A percentile compares a stretch with the other conserved stretches of the same genome.
Evolutionary conservation across 2,329 filamentous ascomycete species (phyloP).

Genomic region (Pseudohalonectria lignicola): DNA sequence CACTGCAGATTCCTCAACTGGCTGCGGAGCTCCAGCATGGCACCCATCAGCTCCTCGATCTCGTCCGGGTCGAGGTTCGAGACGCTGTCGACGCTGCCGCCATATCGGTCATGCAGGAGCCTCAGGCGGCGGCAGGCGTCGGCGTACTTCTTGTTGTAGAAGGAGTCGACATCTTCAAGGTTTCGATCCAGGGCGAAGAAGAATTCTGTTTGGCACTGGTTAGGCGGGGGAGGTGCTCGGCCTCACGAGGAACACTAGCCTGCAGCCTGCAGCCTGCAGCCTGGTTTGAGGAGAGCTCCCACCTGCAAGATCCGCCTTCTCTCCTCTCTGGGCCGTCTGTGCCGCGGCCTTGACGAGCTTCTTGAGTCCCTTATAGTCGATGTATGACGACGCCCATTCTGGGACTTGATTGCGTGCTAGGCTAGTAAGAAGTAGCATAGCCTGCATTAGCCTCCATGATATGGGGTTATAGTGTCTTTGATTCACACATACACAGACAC

Average conservation of each 20-base stretch:
- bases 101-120: conserved; percentile 80
- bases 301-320: conserved; percentile 85
- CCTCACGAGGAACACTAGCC: too few relatives aligned
- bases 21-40: conserved; percentile 76
- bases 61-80: conserved; percentile 78
- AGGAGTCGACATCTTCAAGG: conserved; percentile 89
- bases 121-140: conserved; percentile 78
- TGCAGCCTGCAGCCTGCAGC: too few relatives aligned
- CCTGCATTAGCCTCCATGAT: not conserved
- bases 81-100: conserved; percentile 56
- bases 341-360: conserved; percentile 82
- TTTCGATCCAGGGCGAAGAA: conserved; percentile 95
- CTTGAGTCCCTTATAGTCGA: conserved; percentile 87
- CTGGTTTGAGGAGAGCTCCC: conserved; percentile 27
- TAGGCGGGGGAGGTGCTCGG: conserved; percentile 9
- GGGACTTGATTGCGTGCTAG: conserved; percentile 76
- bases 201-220: conserved; percentile 71
- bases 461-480: too few relatives aligned
- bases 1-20: conserved; percentile 88
- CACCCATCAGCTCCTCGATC: conserved; percentile 80
- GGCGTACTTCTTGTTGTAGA: conserved; percentile 92
- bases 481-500: too few relatives aligned
- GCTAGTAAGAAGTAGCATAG: too few relatives aligned
- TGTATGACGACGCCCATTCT: conserved; percentile 75
- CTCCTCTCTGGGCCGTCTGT: conserved; percentile 53